Evolutionary conservation across 225 moss, liverwort and hornwort species (phyloP), one percentile per base, ranked within the genome.

Genomic region (Straminergon stramineum): DNA sequence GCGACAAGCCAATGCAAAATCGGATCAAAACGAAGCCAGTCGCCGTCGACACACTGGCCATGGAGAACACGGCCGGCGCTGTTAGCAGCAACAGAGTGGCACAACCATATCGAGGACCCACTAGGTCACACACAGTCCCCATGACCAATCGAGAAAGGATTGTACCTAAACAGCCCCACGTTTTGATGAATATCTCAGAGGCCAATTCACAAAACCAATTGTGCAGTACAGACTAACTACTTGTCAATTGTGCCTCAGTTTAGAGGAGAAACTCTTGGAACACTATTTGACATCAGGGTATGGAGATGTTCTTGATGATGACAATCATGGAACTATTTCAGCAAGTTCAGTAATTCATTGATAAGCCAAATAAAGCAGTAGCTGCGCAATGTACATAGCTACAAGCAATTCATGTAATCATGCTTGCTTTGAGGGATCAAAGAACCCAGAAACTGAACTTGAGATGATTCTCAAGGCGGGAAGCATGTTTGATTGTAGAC

Each of bases 31-130:
- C 88, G 89, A 96, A 97, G 70, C 94, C 94, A 9, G 89, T 86
- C 10, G 95, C 91, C 15, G 93, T 75, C 7, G 93, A 91, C 21
- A 97, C 96, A 51, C 84, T 70, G 11, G 96, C 88, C 94, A 96
- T 97, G 86, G 92, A 82, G 89, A 97, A 94, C 32, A 97, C 94
- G 11, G 94, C 92, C 19, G 97, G 97, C 8, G 96, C 94, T 41
- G 94, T 92, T 7, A 87, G 58, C 90, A 97, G 87, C 90, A 94
- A 85, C 83, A 97, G 94, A 27, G 92, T 51, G 7, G 95, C 95
- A 85, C 94, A 94, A 56, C 96, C 97, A 81, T 95, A 97, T 17
- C 97, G 97, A 76, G 97, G 95, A 20, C 97, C 97, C 57, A 96
- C 79, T 8, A 96, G 92, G 88, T 95, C 95, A 76, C 95, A 97